These are phyloP conservation scores for Byssoonygena ceratinophila DNA, from an alignment of 2,329 filamentous ascomycete species.

Conservation along the genomic window DNA sequence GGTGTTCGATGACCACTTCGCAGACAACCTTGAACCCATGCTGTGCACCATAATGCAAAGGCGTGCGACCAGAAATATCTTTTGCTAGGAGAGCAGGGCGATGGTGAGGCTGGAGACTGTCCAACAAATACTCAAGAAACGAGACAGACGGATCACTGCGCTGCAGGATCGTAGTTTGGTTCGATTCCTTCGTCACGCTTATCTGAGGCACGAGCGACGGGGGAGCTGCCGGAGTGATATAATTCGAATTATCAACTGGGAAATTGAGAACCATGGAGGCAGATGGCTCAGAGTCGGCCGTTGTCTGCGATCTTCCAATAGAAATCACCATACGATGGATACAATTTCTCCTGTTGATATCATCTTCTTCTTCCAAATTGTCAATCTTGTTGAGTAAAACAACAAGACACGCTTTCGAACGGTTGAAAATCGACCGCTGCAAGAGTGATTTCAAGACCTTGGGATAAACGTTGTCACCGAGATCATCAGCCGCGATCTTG, in stretches of 20 bases:
- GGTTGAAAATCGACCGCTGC: slow-evolving; percentile 55
- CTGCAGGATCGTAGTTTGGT: slow-evolving; percentile 48
- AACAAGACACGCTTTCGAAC: slow-evolving; percentile 59
- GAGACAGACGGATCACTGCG: slow-evolving; percentile 67
- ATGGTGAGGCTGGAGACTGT: slow-evolving; percentile 58
- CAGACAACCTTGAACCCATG: slow-evolving; percentile 90
- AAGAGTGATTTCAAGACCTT: slow-evolving; percentile 40
- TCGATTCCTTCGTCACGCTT: slow-evolving; percentile 56
- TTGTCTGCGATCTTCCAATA: slow-evolving; percentile 64
- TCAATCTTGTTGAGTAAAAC: slow-evolving; percentile 58
- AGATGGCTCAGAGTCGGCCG: slow-evolving; percentile 44
- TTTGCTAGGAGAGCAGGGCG: slow-evolving; percentile 48
- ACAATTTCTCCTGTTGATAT: slow-evolving; percentile 89
- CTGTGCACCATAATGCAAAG: slow-evolving; percentile 51
- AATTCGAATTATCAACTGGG: slow-evolving; percentile 52
- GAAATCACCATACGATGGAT: slow-evolving; percentile 87
- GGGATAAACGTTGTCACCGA: slow-evolving; percentile 57
- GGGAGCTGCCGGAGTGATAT: slow-evolving; percentile 67
- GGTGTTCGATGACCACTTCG: slow-evolving; percentile 72
- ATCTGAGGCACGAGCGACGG: slow-evolving; percentile 53
- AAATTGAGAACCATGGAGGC: slow-evolving; percentile 42
- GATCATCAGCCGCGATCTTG: slow-evolving; percentile 44
- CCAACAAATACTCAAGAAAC: slow-evolving; percentile 53
- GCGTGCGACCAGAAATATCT: slow-evolving; percentile 18
- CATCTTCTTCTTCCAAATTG: slow-evolving; percentile 71